phyloP scores from a whole-genome alignment of 352 stramenopile species.

The Pythium vanterpoolii region DNA sequence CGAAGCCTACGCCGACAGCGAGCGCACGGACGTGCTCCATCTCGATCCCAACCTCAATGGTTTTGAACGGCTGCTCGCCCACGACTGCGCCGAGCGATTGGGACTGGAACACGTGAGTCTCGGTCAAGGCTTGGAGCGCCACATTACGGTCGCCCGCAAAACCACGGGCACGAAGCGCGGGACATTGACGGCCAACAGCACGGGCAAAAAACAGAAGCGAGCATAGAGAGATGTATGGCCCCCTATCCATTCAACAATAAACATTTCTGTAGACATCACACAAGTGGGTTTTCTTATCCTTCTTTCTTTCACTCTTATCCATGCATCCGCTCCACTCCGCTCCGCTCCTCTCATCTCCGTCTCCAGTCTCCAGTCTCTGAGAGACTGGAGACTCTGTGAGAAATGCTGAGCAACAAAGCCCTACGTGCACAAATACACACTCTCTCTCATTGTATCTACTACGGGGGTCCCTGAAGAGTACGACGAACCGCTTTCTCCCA shows the following conservation, averaged over 20 bases:
- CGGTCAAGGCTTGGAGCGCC: constrained; percentile 65
- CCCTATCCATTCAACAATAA: too few relatives aligned
- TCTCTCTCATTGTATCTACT: constrained; percentile 4
- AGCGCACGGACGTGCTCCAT: constrained; percentile 44
- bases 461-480: not conserved
- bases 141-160: constrained; percentile 59
- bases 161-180: constrained; percentile 18
- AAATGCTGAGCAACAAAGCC: too few relatives aligned
- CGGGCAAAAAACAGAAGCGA: constrained; percentile 36
- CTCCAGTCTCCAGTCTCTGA: too few relatives aligned
- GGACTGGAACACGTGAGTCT: constrained; percentile 69
- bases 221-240: too few relatives aligned
- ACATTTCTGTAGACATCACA: not conserved
- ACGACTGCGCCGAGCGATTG: constrained; percentile 79
- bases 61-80: constrained; percentile 77
- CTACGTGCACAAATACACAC: too few relatives aligned
- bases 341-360: too few relatives aligned
- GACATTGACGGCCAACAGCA: not conserved
- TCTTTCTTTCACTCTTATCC: too few relatives aligned
- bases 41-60: constrained; percentile 74
- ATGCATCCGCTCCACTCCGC: too few relatives aligned
- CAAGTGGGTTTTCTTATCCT: too few relatives aligned
- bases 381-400: too few relatives aligned
- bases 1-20: constrained; percentile 59
- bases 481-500: not conserved